These are phyloP conservation scores for Exidia glandulosa DNA, from an alignment of 768 basidiomycete species.

Conservation along the genomic window DNA sequence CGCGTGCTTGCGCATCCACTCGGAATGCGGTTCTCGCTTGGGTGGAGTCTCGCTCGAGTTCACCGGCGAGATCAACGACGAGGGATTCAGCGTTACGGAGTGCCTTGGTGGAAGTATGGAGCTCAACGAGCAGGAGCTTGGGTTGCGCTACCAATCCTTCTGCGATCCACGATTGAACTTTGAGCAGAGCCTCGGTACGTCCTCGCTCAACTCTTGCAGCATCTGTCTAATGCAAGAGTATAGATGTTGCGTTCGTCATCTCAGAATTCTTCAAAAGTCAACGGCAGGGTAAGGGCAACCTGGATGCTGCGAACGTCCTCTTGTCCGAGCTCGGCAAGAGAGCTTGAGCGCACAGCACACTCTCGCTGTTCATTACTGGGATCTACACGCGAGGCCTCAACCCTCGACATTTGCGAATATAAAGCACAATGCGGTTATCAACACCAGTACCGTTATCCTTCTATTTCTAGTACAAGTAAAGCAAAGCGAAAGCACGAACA, in stretches of 20 bases:
- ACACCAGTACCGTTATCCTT: too few species aligned
- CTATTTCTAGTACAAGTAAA: too few species aligned
- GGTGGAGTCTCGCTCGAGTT: constrained; percentile 82
- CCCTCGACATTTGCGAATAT: too few species aligned
- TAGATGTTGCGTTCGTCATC: constrained; percentile 79
- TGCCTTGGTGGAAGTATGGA: constrained; percentile 97
- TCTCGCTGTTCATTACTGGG: background rate
- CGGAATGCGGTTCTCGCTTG: constrained; percentile 57
- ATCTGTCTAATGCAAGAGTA: too few species aligned
- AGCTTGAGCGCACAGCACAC: background rate
- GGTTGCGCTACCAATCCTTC: constrained; percentile 89
- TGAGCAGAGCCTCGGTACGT: constrained; percentile 83
- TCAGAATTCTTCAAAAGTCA: constrained; percentile 71
- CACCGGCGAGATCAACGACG: constrained; percentile 81
- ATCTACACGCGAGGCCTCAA: too few species aligned
- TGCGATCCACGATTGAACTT: constrained; percentile 93
- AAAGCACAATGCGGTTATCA: too few species aligned
- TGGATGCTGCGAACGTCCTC: background rate
- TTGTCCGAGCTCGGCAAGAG: background rate
- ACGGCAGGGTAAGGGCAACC: constrained; percentile 25
- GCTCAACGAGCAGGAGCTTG: constrained; percentile 76
- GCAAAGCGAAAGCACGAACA: background rate
- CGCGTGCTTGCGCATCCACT: constrained; percentile 71
- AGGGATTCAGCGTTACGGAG: constrained; percentile 93
- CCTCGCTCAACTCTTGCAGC: background rate